Base-by-base conservation (phyloP, 2,329 filamentous ascomycete species). In the Botryotinia calthae region DNA sequence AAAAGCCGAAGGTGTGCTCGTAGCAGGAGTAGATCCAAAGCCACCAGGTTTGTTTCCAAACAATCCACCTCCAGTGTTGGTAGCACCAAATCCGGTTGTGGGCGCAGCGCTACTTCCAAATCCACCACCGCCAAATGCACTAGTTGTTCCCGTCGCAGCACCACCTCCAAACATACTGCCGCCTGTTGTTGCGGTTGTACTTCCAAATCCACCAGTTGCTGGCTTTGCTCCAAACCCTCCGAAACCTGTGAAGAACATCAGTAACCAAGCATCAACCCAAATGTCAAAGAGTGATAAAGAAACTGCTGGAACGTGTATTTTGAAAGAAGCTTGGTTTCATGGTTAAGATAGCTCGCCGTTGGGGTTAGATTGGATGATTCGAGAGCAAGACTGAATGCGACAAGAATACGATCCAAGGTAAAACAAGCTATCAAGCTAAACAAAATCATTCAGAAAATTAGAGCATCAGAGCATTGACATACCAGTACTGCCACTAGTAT, bases 91-190 rank as follows among this genome's bases (percentile, higher is more conserved):
- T 51, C 75, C 73, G 28, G 79, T 70, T 20, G 74, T 74, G 25
- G 75, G 56, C 25, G 72, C 64, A 68, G 73, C 70, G 28, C 66
- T 71, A 18, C 75, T 59, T 44, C 76, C 76, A 73, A 76, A 77
- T 69, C 73, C 71, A 51, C 74, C 73, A 40, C 74, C 73, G 56
- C 75, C 75, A 71, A 78, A 78, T 37, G 73, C 77, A 56, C 69
- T 59, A 56, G 48, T 76, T 75, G 54, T 70, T 42, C 79, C 80
- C 34, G 83, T 76, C 31, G 80, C 80, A 59, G 79, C 75, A 42
- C 78, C 77, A 62, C 73, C 73, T 61, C 87, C 87, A 76, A 91
- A 91, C 75, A 91, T 81, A 42, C 86, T 84, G 59, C 84, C 84
- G 72, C 84, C 82, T 42, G 83, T 81, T 40, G 81, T 81, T 69